Evolutionary conservation across 169 alveolate species (phyloP).

Genomic region (Eimeria necatrix): DNA sequence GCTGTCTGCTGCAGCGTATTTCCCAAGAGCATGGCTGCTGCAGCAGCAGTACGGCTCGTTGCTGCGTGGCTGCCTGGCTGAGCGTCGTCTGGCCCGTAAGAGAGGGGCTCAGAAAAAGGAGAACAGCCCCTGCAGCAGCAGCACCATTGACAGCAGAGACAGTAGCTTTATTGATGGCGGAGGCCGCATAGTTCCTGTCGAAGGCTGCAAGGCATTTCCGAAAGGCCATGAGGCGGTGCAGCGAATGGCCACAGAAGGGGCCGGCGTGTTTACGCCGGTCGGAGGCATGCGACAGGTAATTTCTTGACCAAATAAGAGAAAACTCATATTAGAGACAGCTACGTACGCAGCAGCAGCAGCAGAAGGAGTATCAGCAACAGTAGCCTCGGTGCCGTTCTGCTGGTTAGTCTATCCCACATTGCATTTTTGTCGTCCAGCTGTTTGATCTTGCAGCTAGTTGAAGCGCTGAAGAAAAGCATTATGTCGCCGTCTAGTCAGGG

Average conservation of each 20-base stretch:
- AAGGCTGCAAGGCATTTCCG: slow-evolving; percentile 14
- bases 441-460: background rate
- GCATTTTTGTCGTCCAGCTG: background rate
- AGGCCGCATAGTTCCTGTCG: background rate
- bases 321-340: background rate
- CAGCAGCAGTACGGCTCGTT: slow-evolving; percentile 55
- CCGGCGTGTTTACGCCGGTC: slow-evolving; percentile 33
- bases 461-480: slow-evolving; percentile 7
- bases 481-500: background rate
- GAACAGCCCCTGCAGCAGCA: slow-evolving; percentile 17
- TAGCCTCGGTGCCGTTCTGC: background rate
- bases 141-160: background rate
- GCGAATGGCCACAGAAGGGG: slow-evolving; percentile 37
- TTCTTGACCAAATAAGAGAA: background rate
- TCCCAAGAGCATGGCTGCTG: slow-evolving; percentile 61
- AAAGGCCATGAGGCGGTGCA: slow-evolving; percentile 17
- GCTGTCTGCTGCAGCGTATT: slow-evolving; percentile 39
- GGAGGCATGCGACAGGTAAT: slow-evolving; percentile 65
- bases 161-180: background rate
- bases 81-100: slow-evolving; percentile 37
- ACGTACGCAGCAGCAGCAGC: background rate
- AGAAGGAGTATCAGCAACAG: background rate
- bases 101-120: background rate
- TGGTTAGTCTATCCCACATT: background rate
- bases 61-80: slow-evolving; percentile 55